phyloP scores from a whole-genome alignment of 2,329 filamentous ascomycete species.

The Cytospora leucostoma region DNA sequence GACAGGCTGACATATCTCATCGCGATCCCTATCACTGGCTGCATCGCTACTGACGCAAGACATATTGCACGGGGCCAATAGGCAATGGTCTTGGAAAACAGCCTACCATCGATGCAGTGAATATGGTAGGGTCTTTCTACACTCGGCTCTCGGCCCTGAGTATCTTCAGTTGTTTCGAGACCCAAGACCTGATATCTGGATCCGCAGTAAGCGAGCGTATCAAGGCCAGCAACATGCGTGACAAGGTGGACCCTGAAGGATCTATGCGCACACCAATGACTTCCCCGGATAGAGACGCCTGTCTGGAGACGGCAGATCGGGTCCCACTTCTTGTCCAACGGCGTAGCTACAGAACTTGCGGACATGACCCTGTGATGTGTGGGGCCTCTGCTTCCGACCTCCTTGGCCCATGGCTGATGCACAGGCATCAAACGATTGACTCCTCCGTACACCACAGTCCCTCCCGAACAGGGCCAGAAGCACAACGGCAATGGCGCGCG shows the following conservation, averaged over 20 bases:
- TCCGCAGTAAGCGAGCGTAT: slow-evolving; percentile 17
- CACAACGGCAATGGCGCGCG: not conserved
- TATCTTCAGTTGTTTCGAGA: slow-evolving; percentile 25
- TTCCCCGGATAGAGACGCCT: slow-evolving; percentile 1
- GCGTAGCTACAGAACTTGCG: not conserved
- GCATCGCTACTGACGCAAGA: not conserved
- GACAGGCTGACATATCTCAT: slow-evolving; percentile 18
- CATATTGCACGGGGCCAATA: slow-evolving; percentile 11
- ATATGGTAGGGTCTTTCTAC: not conserved
- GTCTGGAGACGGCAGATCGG: not conserved
- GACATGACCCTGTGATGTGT: not conserved
- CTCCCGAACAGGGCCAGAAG: not conserved
- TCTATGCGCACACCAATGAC: slow-evolving; percentile 6
- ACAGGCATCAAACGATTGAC: not conserved
- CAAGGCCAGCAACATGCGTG: slow-evolving; percentile 11
- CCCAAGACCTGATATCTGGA: slow-evolving; percentile 10
- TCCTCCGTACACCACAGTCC: not conserved
- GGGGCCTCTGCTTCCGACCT: not conserved
- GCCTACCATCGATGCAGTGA: not conserved
- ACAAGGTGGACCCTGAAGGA: not conserved
- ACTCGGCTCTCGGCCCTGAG: slow-evolving; percentile 25
- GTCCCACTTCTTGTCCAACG: not conserved
- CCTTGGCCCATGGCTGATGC: not conserved
- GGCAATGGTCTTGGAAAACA: not conserved
- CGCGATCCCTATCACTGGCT: slow-evolving; percentile 10